phyloP scores from a whole-genome alignment of 139 green algal genomes.

The Mesotaenium endlicherianum region DNA sequence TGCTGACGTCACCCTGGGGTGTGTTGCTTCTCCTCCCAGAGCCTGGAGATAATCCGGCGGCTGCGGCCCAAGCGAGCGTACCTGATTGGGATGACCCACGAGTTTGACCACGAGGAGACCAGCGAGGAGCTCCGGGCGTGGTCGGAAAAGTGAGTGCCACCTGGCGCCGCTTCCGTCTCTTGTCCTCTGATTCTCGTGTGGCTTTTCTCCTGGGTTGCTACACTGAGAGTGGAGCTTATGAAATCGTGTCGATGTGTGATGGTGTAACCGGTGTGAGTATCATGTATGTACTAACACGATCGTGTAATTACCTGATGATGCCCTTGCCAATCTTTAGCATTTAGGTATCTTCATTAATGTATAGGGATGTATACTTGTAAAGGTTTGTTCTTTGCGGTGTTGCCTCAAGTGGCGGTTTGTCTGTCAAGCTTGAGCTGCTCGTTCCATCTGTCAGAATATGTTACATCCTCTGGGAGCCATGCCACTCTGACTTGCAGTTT shows the following conservation, averaged over 20 bases:
- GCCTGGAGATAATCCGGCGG: constrained; percentile 27
- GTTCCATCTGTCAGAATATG: too few relatives aligned
- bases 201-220: neutral
- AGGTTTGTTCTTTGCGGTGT: too few relatives aligned
- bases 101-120: constrained; percentile 35
- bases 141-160: neutral
- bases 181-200: neutral
- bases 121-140: constrained; percentile 18
- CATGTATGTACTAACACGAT: neutral
- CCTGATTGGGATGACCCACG: constrained; percentile 42
- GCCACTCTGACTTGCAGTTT: too few relatives aligned
- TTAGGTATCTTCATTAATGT: too few relatives aligned
- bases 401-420: too few relatives aligned
- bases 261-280: neutral
- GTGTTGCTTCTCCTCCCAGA: too few relatives aligned
- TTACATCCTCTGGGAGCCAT: too few relatives aligned
- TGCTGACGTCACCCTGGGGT: too few relatives aligned
- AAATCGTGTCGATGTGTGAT: neutral
- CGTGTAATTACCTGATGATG: neutral
- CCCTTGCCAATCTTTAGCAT: too few relatives aligned
- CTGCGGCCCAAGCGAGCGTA: constrained; percentile 27
- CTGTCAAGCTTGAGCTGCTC: too few relatives aligned
- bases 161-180: neutral
- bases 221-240: neutral
- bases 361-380: too few relatives aligned